Percentiles rank a stretch among this genome's conserved stretches.
Evolutionary conservation across 2,329 filamentous ascomycete species (phyloP).

Genomic region (Venturia oleaginea): DNA sequence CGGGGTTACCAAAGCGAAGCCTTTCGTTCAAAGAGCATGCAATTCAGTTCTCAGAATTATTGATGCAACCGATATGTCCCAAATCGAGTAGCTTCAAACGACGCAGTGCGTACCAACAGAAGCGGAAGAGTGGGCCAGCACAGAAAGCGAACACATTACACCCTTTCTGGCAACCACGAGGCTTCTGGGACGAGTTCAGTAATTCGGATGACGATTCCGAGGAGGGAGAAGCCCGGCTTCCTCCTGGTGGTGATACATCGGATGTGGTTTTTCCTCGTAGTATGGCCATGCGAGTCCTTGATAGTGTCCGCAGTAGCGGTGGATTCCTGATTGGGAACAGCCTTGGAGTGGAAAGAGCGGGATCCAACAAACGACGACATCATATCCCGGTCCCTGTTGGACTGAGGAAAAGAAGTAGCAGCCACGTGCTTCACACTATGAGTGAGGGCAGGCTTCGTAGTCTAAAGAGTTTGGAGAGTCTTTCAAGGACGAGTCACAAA

Average conservation of each 20-base stretch:
- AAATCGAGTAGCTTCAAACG: conserved; percentile 12
- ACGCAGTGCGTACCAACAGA: conserved; percentile 20
- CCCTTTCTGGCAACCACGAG: conserved; percentile 54
- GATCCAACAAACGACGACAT: conserved; percentile 34
- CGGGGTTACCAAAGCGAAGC: conserved; percentile 27
- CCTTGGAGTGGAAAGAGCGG: conserved; percentile 44
- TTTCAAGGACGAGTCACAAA: conserved; percentile 22
- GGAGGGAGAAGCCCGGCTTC: conserved; percentile 29
- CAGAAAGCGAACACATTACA: conserved; percentile 37
- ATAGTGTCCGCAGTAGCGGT: conserved; percentile 32
- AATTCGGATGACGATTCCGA: conserved; percentile 29
- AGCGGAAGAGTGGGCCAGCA: conserved; percentile 17
- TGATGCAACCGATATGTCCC: conserved; percentile 12
- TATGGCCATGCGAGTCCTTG: conserved; percentile 24
- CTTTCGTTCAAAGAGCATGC: conserved; percentile 16
- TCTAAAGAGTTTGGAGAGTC: conserved; percentile 14
- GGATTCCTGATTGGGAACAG: conserved; percentile 47
- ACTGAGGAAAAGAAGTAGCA: conserved; percentile 20
- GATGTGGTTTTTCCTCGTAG: conserved; percentile 19
- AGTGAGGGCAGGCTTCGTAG: conserved; percentile 13
- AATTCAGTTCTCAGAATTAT: conserved; percentile 9
- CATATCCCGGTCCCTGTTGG: conserved; percentile 26
- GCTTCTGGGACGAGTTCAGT: conserved; percentile 52
- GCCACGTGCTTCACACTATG: conserved; percentile 16
- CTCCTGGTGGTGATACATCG: conserved; percentile 38